Conservation (phyloP, 1,139 yeast genomes). For the Protomyces macrosporus region DNA sequence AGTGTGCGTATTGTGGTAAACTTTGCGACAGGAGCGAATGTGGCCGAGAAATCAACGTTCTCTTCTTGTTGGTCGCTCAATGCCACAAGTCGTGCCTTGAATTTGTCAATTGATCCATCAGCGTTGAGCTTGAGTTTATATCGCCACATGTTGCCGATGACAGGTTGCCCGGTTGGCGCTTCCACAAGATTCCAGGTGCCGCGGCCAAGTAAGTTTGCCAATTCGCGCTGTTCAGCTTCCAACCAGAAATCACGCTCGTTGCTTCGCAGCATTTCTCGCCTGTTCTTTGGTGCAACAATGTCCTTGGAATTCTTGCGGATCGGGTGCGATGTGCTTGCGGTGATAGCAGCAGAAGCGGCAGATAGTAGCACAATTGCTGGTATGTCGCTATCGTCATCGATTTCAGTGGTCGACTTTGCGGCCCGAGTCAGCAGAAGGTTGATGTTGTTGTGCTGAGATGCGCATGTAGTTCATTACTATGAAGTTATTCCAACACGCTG, state of each 20-base stretch:
- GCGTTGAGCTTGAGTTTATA: slow-evolving; percentile 18
- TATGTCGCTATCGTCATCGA: no score
- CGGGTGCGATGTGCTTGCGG: no score
- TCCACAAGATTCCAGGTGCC: background rate
- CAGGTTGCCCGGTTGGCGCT: background rate
- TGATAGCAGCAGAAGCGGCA: no score
- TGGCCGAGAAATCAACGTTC: background rate
- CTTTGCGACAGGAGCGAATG: background rate
- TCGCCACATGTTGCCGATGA: slow-evolving; percentile 20
- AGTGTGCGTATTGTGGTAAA: background rate
- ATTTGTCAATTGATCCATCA: slow-evolving; percentile 20
- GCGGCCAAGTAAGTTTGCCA: background rate
- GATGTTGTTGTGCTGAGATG: no score
- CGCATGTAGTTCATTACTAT: no score
- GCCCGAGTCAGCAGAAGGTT: no score
- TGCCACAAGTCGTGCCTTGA: slow-evolving; percentile 29
- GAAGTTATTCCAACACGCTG: no score
- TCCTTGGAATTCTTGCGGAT: no score
- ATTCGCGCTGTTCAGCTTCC: background rate
- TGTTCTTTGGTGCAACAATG: no score
- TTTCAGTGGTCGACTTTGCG: no score
- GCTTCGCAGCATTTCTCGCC: background rate
- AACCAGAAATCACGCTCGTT: background rate
- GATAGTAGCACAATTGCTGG: no score
- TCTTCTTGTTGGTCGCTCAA: slow-evolving; percentile 24